Evolutionary conservation across 495 filamentous ascomycete species (phyloP).

Genomic region (Terfezia claveryi): DNA sequence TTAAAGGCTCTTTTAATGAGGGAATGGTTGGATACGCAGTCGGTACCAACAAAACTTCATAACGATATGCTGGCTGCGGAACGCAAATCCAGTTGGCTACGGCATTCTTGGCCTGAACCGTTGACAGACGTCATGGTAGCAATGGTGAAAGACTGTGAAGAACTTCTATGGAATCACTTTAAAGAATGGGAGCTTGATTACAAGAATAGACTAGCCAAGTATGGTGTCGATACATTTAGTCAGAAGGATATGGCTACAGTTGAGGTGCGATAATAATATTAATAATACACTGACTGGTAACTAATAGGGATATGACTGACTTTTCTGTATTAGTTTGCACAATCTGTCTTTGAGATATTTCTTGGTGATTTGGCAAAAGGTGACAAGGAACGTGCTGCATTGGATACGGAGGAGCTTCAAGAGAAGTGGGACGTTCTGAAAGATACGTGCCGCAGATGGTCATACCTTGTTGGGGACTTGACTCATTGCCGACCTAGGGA

Average conservation of each 20-base stretch:
- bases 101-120: slow-evolving; percentile 14
- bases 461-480: slow-evolving; percentile 40
- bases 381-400: slow-evolving; percentile 7
- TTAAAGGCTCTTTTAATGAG: slow-evolving; percentile 27
- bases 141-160: slow-evolving; percentile 12
- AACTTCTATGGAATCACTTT: slow-evolving; percentile 12
- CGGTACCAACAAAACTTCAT: background rate
- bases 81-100: slow-evolving; percentile 12
- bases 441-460: slow-evolving; percentile 56
- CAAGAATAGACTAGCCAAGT: background rate
- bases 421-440: slow-evolving; percentile 36
- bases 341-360: slow-evolving; percentile 73
- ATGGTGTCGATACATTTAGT: slow-evolving; percentile 1
- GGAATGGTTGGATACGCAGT: background rate
- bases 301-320: background rate
- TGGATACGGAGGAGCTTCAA: slow-evolving; percentile 30
- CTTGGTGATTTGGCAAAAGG: slow-evolving; percentile 27
- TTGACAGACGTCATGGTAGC: slow-evolving; percentile 8
- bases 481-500: slow-evolving; percentile 22
- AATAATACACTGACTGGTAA: background rate
- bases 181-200: slow-evolving; percentile 5
- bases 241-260: slow-evolving; percentile 15
- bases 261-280: background rate
- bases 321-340: slow-evolving; percentile 28
- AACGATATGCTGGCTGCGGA: slow-evolving; percentile 6